Evolutionary conservation across 2,329 filamentous ascomycete species (phyloP).

Genomic region (Truncatella angustata): DNA sequence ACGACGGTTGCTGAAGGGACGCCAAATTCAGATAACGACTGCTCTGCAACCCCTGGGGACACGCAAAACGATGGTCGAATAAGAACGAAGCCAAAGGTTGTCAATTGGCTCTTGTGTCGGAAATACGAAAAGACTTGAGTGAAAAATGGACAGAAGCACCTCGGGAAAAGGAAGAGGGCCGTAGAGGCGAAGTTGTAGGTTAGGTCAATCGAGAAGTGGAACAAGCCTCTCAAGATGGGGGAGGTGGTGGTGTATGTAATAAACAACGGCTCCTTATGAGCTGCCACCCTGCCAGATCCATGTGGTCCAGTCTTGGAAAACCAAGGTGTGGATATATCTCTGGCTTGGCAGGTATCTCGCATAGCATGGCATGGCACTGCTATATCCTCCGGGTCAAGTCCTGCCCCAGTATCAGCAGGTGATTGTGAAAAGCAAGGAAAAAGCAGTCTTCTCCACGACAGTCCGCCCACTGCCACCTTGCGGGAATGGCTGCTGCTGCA

Average conservation of each 20-base stretch:
- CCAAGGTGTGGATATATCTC: constrained; percentile 4
- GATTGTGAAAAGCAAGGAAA: neutral
- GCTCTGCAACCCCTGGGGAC: too few relatives aligned
- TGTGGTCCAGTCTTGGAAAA: neutral
- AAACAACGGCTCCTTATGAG: neutral
- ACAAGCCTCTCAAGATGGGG: constrained; percentile 3
- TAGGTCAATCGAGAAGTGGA: neutral
- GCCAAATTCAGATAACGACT: too few relatives aligned
- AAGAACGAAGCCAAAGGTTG: neutral
- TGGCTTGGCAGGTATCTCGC: neutral
- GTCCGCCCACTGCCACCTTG: neutral
- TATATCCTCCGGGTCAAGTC: neutral
- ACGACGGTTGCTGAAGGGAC: too few relatives aligned
- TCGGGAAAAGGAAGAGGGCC: neutral
- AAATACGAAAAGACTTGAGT: neutral
- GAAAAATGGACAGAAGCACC: neutral
- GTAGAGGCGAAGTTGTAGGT: neutral
- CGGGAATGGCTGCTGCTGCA: neutral
- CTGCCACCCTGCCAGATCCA: neutral
- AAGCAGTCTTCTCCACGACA: neutral
- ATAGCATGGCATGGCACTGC: neutral
- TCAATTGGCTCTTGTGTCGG: neutral
- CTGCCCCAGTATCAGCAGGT: constrained; percentile 2
- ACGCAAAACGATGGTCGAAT: too few relatives aligned
- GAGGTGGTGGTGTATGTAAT: neutral